Evolutionary conservation across 805 yeast genomes (phyloP), one percentile per base, ranked within the genome.

Genomic region (Metschnikowia cubensis): DNA sequence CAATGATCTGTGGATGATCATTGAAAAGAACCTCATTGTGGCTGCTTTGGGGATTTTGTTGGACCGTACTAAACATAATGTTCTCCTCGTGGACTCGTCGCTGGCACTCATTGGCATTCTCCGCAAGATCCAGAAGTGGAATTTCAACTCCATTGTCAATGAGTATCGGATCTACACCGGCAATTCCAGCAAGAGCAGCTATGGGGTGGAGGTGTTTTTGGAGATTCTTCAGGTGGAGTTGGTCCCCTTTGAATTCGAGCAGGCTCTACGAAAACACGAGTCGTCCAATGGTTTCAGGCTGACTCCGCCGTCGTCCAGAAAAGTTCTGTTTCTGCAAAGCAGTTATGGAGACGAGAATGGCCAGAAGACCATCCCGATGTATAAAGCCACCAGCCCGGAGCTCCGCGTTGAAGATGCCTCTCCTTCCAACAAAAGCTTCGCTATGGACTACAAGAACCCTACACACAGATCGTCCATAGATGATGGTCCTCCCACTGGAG

Each of bases 51-150:
- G 83, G 50, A 69, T 83, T 15, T 61, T 89, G 6, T 69, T 92
- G 37, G 83, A 92, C 62, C 70, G 77, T 22, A 72, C 70, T 34
- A 77, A 84, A 56, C 83, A 85, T 59, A 90, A 90, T 47, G 64
- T 87, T 4, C 70, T 92, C 41, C 65, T 92, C 13, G 82, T 94
- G 20, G 98, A 94, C 62, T 80, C 86, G 35, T 84, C 91, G 6
- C 84, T 86, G 51, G 81, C 94, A 11, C 75, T 91, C 17, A 80
- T 89, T 10, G 97, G 97, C 0, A 73, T 91, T 2, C 68, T 94
- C 33, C 74, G 99, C 46, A 84, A 85, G 63, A 74, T 91, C 36
- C 94, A 89, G 66, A 86, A 86, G 67, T 92, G 97, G 98, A 85
- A 83, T 58, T 85, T 86, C 62, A 82, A 91, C 21, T 84, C 95